Evolutionary conservation across 768 basidiomycete species (phyloP), one percentile per base, ranked within the genome.

Genomic region (Xanthoconium purpureum): DNA sequence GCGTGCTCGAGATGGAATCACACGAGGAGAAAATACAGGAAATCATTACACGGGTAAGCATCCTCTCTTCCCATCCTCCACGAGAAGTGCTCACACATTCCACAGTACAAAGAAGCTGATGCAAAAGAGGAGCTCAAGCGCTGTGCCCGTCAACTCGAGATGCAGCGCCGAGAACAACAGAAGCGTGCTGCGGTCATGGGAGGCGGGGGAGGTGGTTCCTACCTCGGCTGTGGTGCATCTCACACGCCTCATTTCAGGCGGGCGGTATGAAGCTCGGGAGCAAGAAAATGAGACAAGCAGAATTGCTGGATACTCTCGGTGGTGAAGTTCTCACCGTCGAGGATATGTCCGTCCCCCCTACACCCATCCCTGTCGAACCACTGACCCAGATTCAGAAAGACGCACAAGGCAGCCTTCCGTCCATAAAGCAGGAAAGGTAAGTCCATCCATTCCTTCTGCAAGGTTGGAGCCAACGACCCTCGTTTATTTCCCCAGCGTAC

Each of bases 61-160:
- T 12, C 39, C n/a, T n/a, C 18, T 38, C 24, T 48, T 36, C 33
- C 20, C 33, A n/a, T 29, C 7, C 3, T 12, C 28, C 6, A 28
- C 5, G 14, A 4, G 10, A 24, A 37, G 11, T 11, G 6, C 45
- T 63, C 35, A 64, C 18, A 8, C 6, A 5, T 15, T 15, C 4
- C 17, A 24, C 57, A 95, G 89, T 98, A 99, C 78, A 98, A 98
- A 74, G 97, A 99, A 74, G 94, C 94, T 7, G 97, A 99, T 66
- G 97, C 96, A 3, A 99, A 99, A 71, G 97, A 99, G 71, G 96
- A 98, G 67, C 88, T 99, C 68, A 98, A 98, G 72, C 86, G 97
- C 39, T 88, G 96, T 32, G 95, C 97, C 1, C 97, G 97, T 71
- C 94, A 98, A 67, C 84, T 99, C 58, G 97, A 99, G 73, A 91